Conservation (phyloP, 805 yeast genomes). For the Isabelozyma heimii region DNA sequence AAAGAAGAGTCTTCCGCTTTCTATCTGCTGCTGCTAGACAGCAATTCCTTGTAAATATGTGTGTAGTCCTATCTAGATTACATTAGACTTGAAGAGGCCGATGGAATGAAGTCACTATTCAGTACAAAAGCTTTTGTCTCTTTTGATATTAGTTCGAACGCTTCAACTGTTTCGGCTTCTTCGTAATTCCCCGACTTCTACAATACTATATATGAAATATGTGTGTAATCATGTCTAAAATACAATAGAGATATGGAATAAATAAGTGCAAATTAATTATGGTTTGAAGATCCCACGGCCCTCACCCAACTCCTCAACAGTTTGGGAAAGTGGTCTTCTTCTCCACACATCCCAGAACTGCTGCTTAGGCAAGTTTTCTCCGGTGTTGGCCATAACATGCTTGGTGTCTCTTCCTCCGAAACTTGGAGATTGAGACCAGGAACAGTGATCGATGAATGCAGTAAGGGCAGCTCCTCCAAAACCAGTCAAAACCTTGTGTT, state of each 20-base stretch:
- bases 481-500: conserved; percentile 41
- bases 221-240: background rate
- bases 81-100: too few relatives aligned
- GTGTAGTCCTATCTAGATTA: too few relatives aligned
- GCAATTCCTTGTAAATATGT: too few relatives aligned
- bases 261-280: conserved; percentile 7
- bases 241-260: conserved; percentile 1
- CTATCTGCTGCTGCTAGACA: too few relatives aligned
- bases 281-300: conserved; percentile 56
- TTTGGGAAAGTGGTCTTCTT: conserved; percentile 80
- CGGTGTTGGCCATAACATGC: conserved; percentile 39
- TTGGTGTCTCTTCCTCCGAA: conserved; percentile 37
- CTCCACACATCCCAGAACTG: conserved; percentile 79
- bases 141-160: too few relatives aligned
- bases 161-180: too few relatives aligned
- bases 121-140: too few relatives aligned
- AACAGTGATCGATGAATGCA: conserved; percentile 35
- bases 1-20: background rate
- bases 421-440: conserved; percentile 40
- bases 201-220: too few relatives aligned
- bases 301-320: conserved; percentile 71
- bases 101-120: too few relatives aligned
- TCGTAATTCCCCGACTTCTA: too few relatives aligned
- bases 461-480: conserved; percentile 37
- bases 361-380: conserved; percentile 27